phyloP scores from a whole-genome alignment of 2,329 filamentous ascomycete genomes.

The Venturia oleaginea region DNA sequence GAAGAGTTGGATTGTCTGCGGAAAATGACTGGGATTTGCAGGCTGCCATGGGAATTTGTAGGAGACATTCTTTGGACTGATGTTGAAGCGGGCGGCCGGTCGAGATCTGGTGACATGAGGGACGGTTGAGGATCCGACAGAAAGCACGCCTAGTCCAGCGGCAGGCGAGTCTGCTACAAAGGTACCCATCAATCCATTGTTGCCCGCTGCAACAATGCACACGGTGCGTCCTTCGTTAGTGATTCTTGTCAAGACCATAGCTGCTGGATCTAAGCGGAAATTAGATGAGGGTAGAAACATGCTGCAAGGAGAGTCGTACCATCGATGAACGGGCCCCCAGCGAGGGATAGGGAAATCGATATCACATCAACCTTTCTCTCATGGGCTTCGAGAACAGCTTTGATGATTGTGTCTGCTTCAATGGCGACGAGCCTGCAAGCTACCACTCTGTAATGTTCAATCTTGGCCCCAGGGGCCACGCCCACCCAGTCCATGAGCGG shows the following conservation, averaged over 20 bases:
- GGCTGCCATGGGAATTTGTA: background rate
- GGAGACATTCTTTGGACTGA: background rate
- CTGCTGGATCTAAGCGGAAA: background rate
- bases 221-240: background rate
- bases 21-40: background rate
- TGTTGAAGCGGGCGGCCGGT: background rate
- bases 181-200: background rate
- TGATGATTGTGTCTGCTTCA: background rate
- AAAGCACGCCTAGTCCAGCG: background rate
- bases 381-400: background rate
- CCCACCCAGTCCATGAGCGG: background rate
- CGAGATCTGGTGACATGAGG: background rate
- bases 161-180: background rate
- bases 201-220: background rate
- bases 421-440: background rate
- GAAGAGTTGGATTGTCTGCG: background rate
- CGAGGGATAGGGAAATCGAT: background rate
- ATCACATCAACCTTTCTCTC: background rate
- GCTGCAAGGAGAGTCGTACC: background rate
- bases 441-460: background rate
- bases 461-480: background rate
- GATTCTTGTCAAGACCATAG: background rate
- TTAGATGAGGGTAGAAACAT: background rate
- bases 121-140: background rate
- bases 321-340: background rate